Conservation (phyloP, 2,329 filamentous ascomycete genomes). For the Cladosporium sp. region DNA sequence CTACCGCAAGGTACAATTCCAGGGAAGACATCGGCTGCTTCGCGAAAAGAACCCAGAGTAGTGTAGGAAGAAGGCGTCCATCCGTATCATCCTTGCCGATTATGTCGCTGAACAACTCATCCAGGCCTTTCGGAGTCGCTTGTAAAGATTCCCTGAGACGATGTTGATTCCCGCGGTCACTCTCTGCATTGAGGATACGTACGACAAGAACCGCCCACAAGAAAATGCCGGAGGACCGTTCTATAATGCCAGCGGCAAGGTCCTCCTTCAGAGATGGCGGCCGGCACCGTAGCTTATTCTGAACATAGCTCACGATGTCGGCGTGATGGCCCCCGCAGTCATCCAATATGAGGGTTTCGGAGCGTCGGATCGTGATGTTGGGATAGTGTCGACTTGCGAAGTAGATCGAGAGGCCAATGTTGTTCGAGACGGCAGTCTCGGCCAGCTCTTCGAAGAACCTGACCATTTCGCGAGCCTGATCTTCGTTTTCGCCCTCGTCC, state of each 20-base stretch:
- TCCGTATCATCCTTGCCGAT: neutral
- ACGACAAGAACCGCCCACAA: neutral
- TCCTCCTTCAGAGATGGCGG: neutral
- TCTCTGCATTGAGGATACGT: neutral
- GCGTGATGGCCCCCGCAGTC: neutral
- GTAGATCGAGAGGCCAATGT: neutral
- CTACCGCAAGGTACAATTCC: neutral
- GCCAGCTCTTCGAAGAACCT: neutral
- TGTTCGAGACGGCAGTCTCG: neutral
- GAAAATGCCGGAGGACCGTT: neutral
- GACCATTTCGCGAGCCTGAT: neutral
- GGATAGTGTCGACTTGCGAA: neutral
- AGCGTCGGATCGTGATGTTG: neutral
- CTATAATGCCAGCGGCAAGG: neutral
- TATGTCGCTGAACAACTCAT: neutral
- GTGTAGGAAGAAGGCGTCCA: neutral
- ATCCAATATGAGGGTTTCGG: neutral
- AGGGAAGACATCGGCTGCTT: neutral
- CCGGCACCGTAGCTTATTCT: neutral
- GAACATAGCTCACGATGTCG: neutral
- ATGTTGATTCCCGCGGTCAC: neutral
- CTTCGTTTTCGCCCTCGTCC: neutral
- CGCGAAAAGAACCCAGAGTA: neutral
- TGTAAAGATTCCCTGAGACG: neutral
- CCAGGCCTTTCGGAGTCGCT: neutral